These are phyloP conservation scores for Fusarium robinianum DNA, from an alignment of 2,329 filamentous ascomycete species.

Conservation along the genomic window DNA sequence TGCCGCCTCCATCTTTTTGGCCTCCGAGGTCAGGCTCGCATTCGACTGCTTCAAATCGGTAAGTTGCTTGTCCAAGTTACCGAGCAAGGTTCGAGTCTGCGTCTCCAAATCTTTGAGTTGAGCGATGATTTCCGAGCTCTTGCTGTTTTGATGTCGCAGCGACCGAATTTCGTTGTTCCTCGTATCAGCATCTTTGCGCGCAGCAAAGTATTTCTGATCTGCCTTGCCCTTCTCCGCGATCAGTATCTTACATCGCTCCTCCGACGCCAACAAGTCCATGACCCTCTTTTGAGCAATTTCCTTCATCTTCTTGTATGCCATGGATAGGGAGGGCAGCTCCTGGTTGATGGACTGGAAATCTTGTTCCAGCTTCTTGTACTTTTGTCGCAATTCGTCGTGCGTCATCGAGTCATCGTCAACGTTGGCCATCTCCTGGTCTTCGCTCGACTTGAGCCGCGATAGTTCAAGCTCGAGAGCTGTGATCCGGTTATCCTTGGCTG, in stretches of 20 bases:
- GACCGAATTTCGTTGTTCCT: constrained; percentile 79
- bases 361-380: constrained; percentile 74
- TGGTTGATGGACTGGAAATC: constrained; percentile 84
- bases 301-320: constrained; percentile 88
- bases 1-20: constrained; percentile 74
- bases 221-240: constrained; percentile 92
- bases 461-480: constrained; percentile 81
- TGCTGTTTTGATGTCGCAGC: constrained; percentile 79
- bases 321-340: constrained; percentile 87
- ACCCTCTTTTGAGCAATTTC: constrained; percentile 85
- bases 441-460: constrained; percentile 64
- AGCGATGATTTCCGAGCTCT: constrained; percentile 90
- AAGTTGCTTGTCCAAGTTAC: constrained; percentile 89
- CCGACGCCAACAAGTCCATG: constrained; percentile 72
- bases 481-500: constrained; percentile 80
- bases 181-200: constrained; percentile 90
- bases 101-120: constrained; percentile 90
- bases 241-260: constrained; percentile 76
- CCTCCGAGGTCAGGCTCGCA: constrained; percentile 69
- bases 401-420: constrained; percentile 61
- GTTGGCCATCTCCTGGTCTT: constrained; percentile 53
- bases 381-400: constrained; percentile 72
- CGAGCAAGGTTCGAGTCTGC: constrained; percentile 73
- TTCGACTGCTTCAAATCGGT: constrained; percentile 81
- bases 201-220: constrained; percentile 96